Base-by-base conservation (phyloP, 176 grass and related monocot genomes). In the Saccharum officinarum region DNA sequence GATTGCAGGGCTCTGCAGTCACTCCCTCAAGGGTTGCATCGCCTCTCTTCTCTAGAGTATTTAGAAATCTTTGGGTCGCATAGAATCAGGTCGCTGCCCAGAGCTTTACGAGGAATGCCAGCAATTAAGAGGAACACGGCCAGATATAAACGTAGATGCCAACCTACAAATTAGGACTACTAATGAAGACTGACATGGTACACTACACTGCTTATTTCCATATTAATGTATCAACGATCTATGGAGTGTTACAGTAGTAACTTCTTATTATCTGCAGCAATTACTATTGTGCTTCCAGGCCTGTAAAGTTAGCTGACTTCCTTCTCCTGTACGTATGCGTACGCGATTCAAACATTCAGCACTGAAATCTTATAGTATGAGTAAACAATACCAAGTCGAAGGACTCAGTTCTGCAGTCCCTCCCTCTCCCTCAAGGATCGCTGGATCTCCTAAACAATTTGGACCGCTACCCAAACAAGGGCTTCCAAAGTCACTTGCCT, bases 11-110 rank as follows among this genome's bases (percentile, higher is more conserved):
- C 0, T 33, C 50, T 72, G 36, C 80, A 44, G 15, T 72, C 68
- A 25, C 68, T 72, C 23, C 80, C 80, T 42, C 23, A 13, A 61
- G 80, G 50, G 0, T 82, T 82, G 37, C n/a, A 60, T 71, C 0
- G 1, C 38, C 37, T 83, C 59, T 1, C 16, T 73, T 72, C 37
- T 34, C 80, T 83, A 25, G 0, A 28, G 23, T 0, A 0, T 7
- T 15, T 82, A 40, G 0, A 0, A 0, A 71, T 71, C 47, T 0
- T 0, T 0, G 0, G 0, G 1, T 44, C 36, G 7, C 22, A 5
- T 33, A 0, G 13, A 44, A 73, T 82, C 68, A 40, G 54, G n/a
- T 82, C 80, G 4, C 47, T 82, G 33, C 67, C 80, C 13, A 59
- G 16, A 67, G 25, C 60, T 80, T 15, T 4, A 33, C 3, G 12